phyloP scores from a whole-genome alignment of 768 basidiomycete genomes.

The Mycena latifolia region DNA sequence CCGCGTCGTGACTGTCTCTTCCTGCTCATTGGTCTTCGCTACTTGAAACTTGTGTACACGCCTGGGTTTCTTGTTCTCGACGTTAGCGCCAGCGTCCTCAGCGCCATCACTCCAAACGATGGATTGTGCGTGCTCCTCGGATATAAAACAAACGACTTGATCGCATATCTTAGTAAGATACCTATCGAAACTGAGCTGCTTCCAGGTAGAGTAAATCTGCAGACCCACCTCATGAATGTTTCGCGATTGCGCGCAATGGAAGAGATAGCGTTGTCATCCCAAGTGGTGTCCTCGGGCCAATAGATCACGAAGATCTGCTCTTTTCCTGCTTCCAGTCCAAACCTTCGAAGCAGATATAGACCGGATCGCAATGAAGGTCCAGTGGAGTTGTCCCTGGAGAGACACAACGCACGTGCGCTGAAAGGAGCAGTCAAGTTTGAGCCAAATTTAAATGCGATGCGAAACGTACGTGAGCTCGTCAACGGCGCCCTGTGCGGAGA shows the following conservation, averaged over 20 bases:
- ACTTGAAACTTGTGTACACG: conserved; percentile 67
- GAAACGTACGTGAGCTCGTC: conserved; percentile 56
- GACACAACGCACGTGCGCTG: conserved; percentile 18
- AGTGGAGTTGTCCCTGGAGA: conserved; percentile 31
- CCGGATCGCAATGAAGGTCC: conserved; percentile 59
- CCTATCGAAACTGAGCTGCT: conserved; percentile 43
- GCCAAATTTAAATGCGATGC: not conserved
- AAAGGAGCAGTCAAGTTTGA: not conserved
- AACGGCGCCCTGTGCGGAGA: conserved; percentile 51
- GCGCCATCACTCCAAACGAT: conserved; percentile 57
- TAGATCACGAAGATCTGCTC: conserved; percentile 61
- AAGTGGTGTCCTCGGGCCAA: conserved; percentile 73
- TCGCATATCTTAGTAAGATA: conserved; percentile 72
- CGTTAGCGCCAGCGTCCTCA: conserved; percentile 33
- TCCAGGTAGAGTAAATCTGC: not conserved
- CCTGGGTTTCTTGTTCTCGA: conserved; percentile 53
- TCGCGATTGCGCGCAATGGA: conserved; percentile 63
- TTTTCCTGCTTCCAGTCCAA: conserved; percentile 12
- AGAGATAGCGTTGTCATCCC: conserved; percentile 60
- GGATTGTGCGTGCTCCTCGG: conserved; percentile 55
- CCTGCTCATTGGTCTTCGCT: conserved; percentile 64
- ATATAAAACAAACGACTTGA: conserved; percentile 65
- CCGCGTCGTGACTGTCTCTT: conserved; percentile 57
- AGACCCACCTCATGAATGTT: conserved; percentile 68
- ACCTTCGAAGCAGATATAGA: conserved; percentile 56